Conservation (phyloP, 208 protist genomes). For the Trypanosoma cruzi region DNA sequence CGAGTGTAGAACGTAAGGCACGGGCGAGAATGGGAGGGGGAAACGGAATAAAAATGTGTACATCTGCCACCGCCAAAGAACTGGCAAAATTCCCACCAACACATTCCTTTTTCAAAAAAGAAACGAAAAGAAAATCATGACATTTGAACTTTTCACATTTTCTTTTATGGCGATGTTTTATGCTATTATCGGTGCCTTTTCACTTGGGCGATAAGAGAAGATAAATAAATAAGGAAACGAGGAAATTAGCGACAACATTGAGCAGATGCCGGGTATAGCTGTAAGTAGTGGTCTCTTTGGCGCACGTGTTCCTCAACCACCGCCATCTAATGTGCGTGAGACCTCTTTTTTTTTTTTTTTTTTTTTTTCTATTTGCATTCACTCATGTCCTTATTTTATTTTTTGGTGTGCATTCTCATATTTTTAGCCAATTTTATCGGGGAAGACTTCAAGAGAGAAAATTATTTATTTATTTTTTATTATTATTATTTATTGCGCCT, state of each 20-base stretch:
- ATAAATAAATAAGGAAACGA: neutral
- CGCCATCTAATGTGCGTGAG: neutral
- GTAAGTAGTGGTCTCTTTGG: neutral
- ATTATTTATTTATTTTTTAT: neutral
- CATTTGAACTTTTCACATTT: too few relatives aligned
- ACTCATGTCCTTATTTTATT: neutral
- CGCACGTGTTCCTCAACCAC: neutral
- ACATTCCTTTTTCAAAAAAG: neutral
- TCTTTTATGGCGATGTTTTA: too few relatives aligned
- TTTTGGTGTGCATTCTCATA: too few relatives aligned
- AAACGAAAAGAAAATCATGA: neutral
- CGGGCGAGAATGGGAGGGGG: too few relatives aligned
- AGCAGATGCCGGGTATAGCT: neutral
- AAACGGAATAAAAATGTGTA: too few relatives aligned
- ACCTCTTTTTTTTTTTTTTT: neutral
- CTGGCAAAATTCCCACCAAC: too few relatives aligned
- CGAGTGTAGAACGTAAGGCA: too few relatives aligned
- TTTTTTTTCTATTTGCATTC: neutral
- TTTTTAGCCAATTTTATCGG: too few relatives aligned
- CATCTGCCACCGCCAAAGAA: too few relatives aligned
- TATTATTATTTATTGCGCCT: neutral
- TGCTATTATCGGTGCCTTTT: too few relatives aligned
- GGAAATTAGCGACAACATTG: neutral
- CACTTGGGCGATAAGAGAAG: too few relatives aligned
- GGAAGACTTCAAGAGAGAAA: too few relatives aligned